Percentiles rank a stretch among this genome's conserved stretches.
phyloP scores from a whole-genome alignment of 1,284 basidiomycete species.

The Cryptococcus amylolentus region DNA sequence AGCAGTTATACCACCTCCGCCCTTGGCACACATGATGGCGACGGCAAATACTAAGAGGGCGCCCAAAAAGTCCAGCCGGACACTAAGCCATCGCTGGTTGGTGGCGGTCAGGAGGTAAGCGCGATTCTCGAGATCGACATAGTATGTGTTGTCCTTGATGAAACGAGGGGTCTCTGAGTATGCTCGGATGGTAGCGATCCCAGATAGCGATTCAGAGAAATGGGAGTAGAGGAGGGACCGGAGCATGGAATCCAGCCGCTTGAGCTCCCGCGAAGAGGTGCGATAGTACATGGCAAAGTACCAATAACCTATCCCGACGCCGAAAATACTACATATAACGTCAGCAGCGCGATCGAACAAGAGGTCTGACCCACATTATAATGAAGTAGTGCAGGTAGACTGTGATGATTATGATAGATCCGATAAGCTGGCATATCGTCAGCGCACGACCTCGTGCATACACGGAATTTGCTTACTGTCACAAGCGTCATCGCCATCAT shows the following conservation, averaged over 20 bases:
- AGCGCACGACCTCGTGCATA: too few species aligned
- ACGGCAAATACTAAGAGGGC: constrained; percentile 72
- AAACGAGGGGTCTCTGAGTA: constrained; percentile 72
- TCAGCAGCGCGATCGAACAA: too few species aligned
- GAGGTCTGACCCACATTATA: constrained; percentile 51
- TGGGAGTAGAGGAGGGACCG: constrained; percentile 69
- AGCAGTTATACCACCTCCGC: constrained; percentile 70
- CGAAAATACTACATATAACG: constrained; percentile 50
- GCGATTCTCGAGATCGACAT: constrained; percentile 83
- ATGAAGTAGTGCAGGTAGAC: constrained; percentile 82
- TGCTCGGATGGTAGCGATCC: constrained; percentile 78
- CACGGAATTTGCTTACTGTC: background rate
- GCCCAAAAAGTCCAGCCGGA: constrained; percentile 81
- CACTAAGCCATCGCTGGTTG: constrained; percentile 75
- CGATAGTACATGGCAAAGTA: constrained; percentile 79
- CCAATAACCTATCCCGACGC: constrained; percentile 55
- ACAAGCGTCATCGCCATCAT: constrained; percentile 57
- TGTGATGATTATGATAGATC: constrained; percentile 66
- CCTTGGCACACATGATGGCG: constrained; percentile 62
- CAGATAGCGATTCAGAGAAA: constrained; percentile 80
- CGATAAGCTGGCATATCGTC: constrained; percentile 19
- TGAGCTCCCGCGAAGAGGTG: constrained; percentile 81
- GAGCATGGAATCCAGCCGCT: constrained; percentile 53
- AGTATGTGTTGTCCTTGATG: constrained; percentile 65
- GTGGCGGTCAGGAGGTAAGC: constrained; percentile 75